Conservation (phyloP, 129 eudicot species). For the Flaveria linearis region DNA sequence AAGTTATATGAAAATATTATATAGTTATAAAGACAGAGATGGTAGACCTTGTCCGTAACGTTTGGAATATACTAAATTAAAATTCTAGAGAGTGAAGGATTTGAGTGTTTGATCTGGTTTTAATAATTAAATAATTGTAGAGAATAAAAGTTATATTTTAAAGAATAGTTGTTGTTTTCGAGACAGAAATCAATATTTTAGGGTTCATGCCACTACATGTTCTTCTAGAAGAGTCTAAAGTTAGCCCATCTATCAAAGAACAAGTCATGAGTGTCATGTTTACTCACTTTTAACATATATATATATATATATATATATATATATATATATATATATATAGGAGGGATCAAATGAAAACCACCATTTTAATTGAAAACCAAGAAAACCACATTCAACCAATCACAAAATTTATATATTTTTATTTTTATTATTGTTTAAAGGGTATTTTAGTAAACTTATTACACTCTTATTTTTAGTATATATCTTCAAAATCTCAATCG, state of each 20-base stretch:
- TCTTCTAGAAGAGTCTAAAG: slow-evolving; percentile 3
- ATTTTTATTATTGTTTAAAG: too few species aligned
- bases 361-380: too few species aligned
- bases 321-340: too few species aligned
- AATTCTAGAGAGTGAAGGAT: not conserved
- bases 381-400: too few species aligned
- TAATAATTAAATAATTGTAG: not conserved
- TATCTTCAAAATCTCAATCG: too few species aligned
- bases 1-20: not conserved
- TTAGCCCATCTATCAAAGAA: not conserved
- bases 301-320: too few species aligned
- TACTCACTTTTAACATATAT: too few species aligned
- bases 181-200: not conserved
- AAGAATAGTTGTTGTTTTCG: not conserved
- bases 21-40: not conserved
- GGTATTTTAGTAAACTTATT: too few species aligned
- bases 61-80: slow-evolving; percentile 10
- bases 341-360: too few species aligned
- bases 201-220: not conserved
- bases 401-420: too few species aligned
- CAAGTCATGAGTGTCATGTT: too few species aligned
- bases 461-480: too few species aligned
- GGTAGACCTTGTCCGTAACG: slow-evolving; percentile 26
- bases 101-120: not conserved
- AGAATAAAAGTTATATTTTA: not conserved